phyloP scores from a whole-genome alignment of 371 early-diverging fungal genomes.

The Amoeboradix gromovi region DNA sequence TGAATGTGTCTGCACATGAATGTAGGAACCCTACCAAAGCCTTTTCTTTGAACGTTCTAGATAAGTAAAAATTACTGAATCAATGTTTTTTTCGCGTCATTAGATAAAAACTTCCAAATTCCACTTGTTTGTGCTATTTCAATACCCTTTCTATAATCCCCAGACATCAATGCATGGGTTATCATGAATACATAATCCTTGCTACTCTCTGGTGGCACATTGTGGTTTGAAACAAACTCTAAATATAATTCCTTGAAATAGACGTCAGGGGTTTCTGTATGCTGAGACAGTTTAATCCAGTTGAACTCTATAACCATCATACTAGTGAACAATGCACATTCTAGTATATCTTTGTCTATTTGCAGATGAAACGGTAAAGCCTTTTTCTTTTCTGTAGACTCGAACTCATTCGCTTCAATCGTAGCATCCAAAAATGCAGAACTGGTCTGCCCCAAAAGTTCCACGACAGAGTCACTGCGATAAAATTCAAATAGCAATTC shows the following conservation, averaged over 20 bases:
- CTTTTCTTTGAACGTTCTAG: neutral
- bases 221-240: neutral
- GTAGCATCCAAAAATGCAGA: constrained; percentile 34
- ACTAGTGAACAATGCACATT: constrained; percentile 73
- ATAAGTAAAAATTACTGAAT: neutral
- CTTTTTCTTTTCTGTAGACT: constrained; percentile 60
- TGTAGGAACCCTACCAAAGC: neutral
- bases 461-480: constrained; percentile 56
- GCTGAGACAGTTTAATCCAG: constrained; percentile 47
- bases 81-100: neutral
- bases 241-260: neutral
- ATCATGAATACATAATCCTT: neutral
- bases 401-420: constrained; percentile 45
- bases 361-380: constrained; percentile 95
- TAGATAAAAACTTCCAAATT: neutral
- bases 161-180: neutral
- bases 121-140: neutral
- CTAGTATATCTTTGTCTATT: constrained; percentile 85
- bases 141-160: neutral
- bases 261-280: neutral
- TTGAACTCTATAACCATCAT: constrained; percentile 90
- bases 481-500: constrained; percentile 60
- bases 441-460: constrained; percentile 73
- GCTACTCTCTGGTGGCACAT: neutral
- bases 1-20: neutral